These are phyloP conservation scores for Colletotrichum tamarilloi DNA, from an alignment of 2,329 filamentous ascomycete species.

Conservation along the genomic window DNA sequence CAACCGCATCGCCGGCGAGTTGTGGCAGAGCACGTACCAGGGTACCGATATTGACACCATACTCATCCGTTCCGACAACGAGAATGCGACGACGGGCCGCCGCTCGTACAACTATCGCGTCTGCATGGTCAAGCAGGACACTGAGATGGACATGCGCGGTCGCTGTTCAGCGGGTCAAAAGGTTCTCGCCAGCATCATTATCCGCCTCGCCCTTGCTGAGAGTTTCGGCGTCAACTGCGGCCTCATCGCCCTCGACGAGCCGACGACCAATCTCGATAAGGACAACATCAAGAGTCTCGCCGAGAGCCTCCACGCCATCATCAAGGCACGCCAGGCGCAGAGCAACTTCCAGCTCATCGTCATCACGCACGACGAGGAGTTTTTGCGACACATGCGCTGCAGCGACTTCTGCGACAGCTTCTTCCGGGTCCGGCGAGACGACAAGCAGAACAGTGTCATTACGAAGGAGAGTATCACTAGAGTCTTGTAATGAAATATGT, in stretches of 20 bases:
- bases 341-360: constrained; percentile 98
- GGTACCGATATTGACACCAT: constrained; percentile 98
- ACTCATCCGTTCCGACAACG: constrained; percentile 91
- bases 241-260: constrained; percentile 95
- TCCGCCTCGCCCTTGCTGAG: constrained; percentile 93
- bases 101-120: constrained; percentile 97
- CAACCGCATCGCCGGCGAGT: constrained; percentile 91
- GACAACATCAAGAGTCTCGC: constrained; percentile 95
- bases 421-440: constrained; percentile 85
- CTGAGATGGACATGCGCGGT: constrained; percentile 99
- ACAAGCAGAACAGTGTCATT: constrained; percentile 89
- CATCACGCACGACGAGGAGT: constrained; percentile 99
- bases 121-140: constrained; percentile 96
- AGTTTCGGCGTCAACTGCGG: constrained; percentile 97
- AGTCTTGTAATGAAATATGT: constrained; percentile 46
- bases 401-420: constrained; percentile 94
- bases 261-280: constrained; percentile 94
- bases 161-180: constrained; percentile 97
- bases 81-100: constrained; percentile 73
- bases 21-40: constrained; percentile 98
- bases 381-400: constrained; percentile 92
- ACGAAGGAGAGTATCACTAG: constrained; percentile 72
- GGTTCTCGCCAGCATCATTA: constrained; percentile 96
- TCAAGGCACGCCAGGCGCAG: constrained; percentile 83
- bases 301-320: constrained; percentile 86